Percentiles rank a stretch among this genome's conserved stretches.
Conservation (phyloP, 1,284 basidiomycete genomes). For the Xerocomus nothofagi region DNA sequence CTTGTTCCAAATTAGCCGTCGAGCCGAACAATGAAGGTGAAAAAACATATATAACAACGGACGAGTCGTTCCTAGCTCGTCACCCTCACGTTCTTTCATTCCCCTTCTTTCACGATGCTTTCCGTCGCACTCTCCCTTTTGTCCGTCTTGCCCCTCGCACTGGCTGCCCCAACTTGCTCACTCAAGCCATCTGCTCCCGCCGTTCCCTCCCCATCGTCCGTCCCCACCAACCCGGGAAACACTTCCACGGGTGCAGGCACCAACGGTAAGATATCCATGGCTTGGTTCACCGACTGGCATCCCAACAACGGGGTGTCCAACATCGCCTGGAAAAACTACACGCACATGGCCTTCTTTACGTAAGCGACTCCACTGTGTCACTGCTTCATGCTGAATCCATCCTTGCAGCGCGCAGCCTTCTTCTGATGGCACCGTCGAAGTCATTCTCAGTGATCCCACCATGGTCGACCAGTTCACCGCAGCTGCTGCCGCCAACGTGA, state of each 20-base stretch:
- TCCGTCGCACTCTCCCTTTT: slow-evolving; percentile 23
- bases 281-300: slow-evolving; percentile 70
- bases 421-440: slow-evolving; percentile 38
- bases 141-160: slow-evolving; percentile 22
- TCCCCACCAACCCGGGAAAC: slow-evolving; percentile 9
- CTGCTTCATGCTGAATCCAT: background rate
- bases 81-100: slow-evolving; percentile 20
- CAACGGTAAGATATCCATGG: slow-evolving; percentile 41
- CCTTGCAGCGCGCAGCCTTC: slow-evolving; percentile 46
- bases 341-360: slow-evolving; percentile 63
- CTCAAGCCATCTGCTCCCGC: slow-evolving; percentile 13
- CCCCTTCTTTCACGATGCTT: slow-evolving; percentile 18
- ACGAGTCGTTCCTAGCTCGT: background rate
- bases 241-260: slow-evolving; percentile 31
- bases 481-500: slow-evolving; percentile 54
- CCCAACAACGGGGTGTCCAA: slow-evolving; percentile 44
- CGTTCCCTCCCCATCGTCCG: slow-evolving; percentile 6
- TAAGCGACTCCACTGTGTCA: slow-evolving; percentile 37
- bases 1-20: slow-evolving; percentile 6
- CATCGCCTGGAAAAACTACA: slow-evolving; percentile 63
- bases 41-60: too few relatives aligned
- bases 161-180: slow-evolving; percentile 31
- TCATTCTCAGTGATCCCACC: slow-evolving; percentile 35
- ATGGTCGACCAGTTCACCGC: slow-evolving; percentile 42
- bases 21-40: slow-evolving; percentile 13